phyloP scores from a whole-genome alignment of 2,329 filamentous ascomycete species.

The Colletotrichum tofieldiae region DNA sequence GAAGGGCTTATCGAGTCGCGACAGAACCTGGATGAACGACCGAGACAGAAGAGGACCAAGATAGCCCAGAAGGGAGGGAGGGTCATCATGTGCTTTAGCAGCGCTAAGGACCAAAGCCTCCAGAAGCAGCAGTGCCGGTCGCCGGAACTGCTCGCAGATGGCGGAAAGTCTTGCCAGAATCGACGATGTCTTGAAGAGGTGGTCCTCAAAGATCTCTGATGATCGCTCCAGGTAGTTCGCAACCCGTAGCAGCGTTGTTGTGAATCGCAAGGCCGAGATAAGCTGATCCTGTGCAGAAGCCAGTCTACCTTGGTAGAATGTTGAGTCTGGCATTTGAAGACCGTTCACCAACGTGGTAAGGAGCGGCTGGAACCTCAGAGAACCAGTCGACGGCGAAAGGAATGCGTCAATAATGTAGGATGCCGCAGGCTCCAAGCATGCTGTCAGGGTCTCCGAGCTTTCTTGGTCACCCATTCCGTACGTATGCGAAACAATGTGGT shows the following conservation, averaged over 20 bases:
- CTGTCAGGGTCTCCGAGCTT: slow-evolving; percentile 64
- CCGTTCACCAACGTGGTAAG: slow-evolving; percentile 78
- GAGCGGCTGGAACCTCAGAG: slow-evolving; percentile 83
- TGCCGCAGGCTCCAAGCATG: slow-evolving; percentile 80
- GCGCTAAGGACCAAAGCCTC: slow-evolving; percentile 82
- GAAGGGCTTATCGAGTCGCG: slow-evolving; percentile 83
- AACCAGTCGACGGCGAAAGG: slow-evolving; percentile 77
- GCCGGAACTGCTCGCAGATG: slow-evolving; percentile 75
- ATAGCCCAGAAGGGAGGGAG: slow-evolving; percentile 94
- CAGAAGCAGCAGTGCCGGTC: slow-evolving; percentile 77
- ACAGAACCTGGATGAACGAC: slow-evolving; percentile 85
- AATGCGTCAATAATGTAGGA: slow-evolving; percentile 84
- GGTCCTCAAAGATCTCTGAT: slow-evolving; percentile 78
- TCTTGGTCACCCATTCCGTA: slow-evolving; percentile 80
- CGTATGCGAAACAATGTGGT: slow-evolving; percentile 79
- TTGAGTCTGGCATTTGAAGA: slow-evolving; percentile 72
- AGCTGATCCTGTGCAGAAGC: slow-evolving; percentile 75
- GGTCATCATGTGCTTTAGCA: slow-evolving; percentile 78
- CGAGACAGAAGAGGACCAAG: slow-evolving; percentile 87
- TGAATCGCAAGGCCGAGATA: slow-evolving; percentile 75
- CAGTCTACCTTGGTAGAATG: slow-evolving; percentile 71
- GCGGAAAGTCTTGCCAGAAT: slow-evolving; percentile 84
- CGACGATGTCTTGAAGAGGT: slow-evolving; percentile 86
- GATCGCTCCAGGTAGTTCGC: slow-evolving; percentile 75
- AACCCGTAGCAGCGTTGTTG: slow-evolving; percentile 79